Evolutionary conservation across 1,284 basidiomycete genomes (phyloP).

Genomic region (Ceratobasidium sp.): DNA sequence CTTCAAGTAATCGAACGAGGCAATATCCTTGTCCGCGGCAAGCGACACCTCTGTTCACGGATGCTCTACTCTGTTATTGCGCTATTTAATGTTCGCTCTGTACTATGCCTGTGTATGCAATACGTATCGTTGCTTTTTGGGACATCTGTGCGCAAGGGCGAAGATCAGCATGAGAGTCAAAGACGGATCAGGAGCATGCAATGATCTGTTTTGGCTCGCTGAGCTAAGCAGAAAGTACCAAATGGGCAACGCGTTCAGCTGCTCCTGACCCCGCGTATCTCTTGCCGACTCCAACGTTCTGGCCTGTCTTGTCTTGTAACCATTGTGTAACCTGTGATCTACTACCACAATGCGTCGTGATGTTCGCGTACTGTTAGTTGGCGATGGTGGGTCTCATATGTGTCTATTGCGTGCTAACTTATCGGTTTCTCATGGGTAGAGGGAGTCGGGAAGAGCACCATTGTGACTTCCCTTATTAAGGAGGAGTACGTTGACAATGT

Average conservation of each 20-base stretch:
- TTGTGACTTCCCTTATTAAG: slow-evolving; percentile 95
- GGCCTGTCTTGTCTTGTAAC: not conserved
- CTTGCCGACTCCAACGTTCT: not conserved
- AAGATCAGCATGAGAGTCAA: slow-evolving; percentile 6
- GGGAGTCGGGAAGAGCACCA: slow-evolving; percentile 70
- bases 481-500: slow-evolving; percentile 92
- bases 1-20: slow-evolving; percentile 9
- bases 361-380: slow-evolving; percentile 46
- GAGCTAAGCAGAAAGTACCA: slow-evolving; percentile 31
- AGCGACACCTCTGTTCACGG: slow-evolving; percentile 1
- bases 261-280: slow-evolving; percentile 9
- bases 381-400: slow-evolving; percentile 44
- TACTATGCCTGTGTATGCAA: slow-evolving; percentile 22
- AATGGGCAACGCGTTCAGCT: slow-evolving; percentile 23
- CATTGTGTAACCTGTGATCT: not conserved
- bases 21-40: not conserved
- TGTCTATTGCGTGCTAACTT: not conserved
- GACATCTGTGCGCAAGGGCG: slow-evolving; percentile 14
- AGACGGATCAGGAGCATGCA: not conserved
- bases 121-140: slow-evolving; percentile 10
- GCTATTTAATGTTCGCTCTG: slow-evolving; percentile 19
- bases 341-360: slow-evolving; percentile 44
- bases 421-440: slow-evolving; percentile 38
- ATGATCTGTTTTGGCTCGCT: slow-evolving; percentile 11
- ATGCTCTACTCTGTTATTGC: not conserved